Evolutionary conservation across 352 stramenopile genomes (phyloP), one percentile per base, ranked within the genome.

Genomic region (Globisporangium alternatum): DNA sequence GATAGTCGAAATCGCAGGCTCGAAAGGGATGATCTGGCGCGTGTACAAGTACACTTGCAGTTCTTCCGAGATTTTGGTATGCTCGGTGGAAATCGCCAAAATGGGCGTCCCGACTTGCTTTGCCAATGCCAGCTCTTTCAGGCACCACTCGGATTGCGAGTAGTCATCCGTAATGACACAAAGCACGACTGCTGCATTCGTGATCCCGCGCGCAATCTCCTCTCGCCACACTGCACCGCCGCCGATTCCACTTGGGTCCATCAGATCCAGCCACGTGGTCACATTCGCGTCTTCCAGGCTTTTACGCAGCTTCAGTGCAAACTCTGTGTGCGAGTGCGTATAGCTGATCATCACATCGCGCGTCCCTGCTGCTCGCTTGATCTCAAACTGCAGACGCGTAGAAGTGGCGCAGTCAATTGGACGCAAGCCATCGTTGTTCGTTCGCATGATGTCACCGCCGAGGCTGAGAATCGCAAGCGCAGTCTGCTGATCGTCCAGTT

Each of bases 1-100:
- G 21, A 90, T 61, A 2, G 62, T 71, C 30, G 74, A 76, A 60
- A 94, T 92, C 5, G 83, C 81, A 5, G 66, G 67, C 53, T 94
- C 83, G 59, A 94, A 94, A 8, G 85, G 85, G 13, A 94, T 79
- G 47, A 91, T 88, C 64, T 94, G 85, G 5, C 85, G 71, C 8
- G 85, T 92, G 68, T 94, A 94, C 66, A 94, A 62, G 55, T 94
- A 94, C 43, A 94, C 85, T 48, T 94, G 85, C 10, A 94, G 64
- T n/a, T 94, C 85, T 68, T 94, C 85, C 0, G 83, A 91, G 37
- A 94, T 86, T 19, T 77, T 71, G 0, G 81, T 71, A 45, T 85
- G 67, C 56, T 94, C 85, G 0, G 83, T 92, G 9, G 85, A 94
- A 19, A 94, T 89, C 12, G 85, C 82, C 41, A 94, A 52, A 47